Conservation (phyloP, 176 grass and related monocot genomes). For the Poa annua region DNA sequence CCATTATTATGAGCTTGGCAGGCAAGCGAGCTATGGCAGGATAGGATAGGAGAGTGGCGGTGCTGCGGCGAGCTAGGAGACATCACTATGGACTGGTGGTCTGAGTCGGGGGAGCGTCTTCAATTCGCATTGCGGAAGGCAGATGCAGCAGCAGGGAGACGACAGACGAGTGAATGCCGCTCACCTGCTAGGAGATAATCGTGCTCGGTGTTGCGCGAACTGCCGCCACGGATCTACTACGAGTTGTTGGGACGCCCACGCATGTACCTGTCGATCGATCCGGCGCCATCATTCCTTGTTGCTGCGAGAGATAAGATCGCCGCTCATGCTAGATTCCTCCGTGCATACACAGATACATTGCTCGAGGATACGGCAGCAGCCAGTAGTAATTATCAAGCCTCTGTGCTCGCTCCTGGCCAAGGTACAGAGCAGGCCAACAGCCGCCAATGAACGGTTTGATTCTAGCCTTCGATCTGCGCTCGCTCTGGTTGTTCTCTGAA, state of each 20-base stretch:
- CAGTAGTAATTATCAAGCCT: not conserved
- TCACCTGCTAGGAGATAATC: not conserved
- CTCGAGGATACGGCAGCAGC: not conserved
- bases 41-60: not conserved
- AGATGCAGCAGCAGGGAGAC: not conserved
- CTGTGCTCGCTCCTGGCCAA: not conserved
- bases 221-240: not conserved
- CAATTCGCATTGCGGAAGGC: not conserved
- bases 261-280: not conserved
- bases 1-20: conserved; percentile 1
- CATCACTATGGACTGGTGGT: not conserved
- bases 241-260: not conserved
- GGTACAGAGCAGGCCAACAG: not conserved
- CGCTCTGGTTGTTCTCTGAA: not conserved
- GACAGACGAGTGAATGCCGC: not conserved
- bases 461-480: not conserved
- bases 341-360: not conserved
- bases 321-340: not conserved
- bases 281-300: not conserved
- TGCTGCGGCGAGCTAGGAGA: not conserved
- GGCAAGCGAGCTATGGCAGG: not conserved
- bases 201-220: not conserved
- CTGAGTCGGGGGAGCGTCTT: not conserved
- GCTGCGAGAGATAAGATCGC: not conserved
- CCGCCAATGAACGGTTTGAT: not conserved